Evolutionary conservation across 2,329 filamentous ascomycete species (phyloP), one percentile per base, ranked within the genome.

Genomic region (Penicillium griseofulvum): DNA sequence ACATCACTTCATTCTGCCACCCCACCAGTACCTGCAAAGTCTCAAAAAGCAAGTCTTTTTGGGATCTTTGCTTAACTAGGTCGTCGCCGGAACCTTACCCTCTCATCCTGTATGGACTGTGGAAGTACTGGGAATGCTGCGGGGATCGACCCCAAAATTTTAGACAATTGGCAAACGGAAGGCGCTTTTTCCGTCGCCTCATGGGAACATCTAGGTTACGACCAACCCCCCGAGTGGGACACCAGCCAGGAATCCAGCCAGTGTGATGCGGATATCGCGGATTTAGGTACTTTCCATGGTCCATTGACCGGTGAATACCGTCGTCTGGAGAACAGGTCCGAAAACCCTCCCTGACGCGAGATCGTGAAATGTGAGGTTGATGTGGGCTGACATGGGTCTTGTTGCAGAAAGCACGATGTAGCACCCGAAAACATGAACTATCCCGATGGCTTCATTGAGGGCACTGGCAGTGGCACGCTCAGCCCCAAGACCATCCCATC

Each of bases 111-210:
- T 69, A 74, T 74, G 71, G 71, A 74, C 69, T 66, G 65, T 64
- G 67, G 65, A 68, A 71, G 61, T 63, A 58, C 69, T 63, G 68
- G 65, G 50, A 67, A 68, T 53, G 66, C 69, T 68, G 67, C 71
- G 71, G 72, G 72, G 66, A 71, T 74, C 49, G 71, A 75, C 71
- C 70, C 72, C 69, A 74, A 74, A 63, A 73, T 74, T 43, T 65
- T 75, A 52, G 71, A 72, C 57, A 70, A 68, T 51, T 75, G 72
- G 71, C 71, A 74, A 67, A 66, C 69, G n/a, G 69, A 71, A 49
- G 58, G 65, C 52, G 61, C 62, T 24, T 73, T 71, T 59, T 68
- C 72, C 4, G 63, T 71, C 54, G 56, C 66, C 5, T 68, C 71
- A 41, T 75, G 71, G 71, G 70, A 74, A 51, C 69, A 69, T 34